Percentiles rank a stretch among this genome's conserved stretches.
phyloP scores from a whole-genome alignment of 2,329 filamentous ascomycete genomes.

The Diaporthe nobilis region DNA sequence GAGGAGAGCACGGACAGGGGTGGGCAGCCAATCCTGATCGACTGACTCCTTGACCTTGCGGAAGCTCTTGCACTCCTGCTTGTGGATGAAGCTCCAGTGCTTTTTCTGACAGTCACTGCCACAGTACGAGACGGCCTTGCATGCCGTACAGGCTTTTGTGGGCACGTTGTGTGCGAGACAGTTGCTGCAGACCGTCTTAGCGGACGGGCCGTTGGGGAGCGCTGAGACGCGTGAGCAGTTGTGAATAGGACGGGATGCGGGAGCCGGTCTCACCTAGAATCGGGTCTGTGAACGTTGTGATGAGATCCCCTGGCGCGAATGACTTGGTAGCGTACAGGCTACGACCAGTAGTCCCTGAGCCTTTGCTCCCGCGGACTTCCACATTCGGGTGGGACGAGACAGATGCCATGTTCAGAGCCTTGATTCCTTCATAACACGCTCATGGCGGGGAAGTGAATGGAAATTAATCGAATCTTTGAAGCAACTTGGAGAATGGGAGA shows the following conservation, averaged over 20 bases:
- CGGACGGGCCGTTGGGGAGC: slow-evolving; percentile 61
- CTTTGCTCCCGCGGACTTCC: slow-evolving; percentile 46
- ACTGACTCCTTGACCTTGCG: slow-evolving; percentile 52
- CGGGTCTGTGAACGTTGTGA: slow-evolving; percentile 61
- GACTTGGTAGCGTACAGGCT: slow-evolving; percentile 58
- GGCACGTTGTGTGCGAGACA: slow-evolving; percentile 55
- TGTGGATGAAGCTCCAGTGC: slow-evolving; percentile 68
- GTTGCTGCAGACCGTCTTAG: slow-evolving; percentile 62
- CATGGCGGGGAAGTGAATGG: neutral
- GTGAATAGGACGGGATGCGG: neutral
- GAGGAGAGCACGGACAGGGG: slow-evolving; percentile 67
- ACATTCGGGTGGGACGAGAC: slow-evolving; percentile 33
- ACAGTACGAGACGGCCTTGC: slow-evolving; percentile 70
- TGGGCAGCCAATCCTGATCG: slow-evolving; percentile 60
- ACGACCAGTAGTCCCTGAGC: slow-evolving; percentile 54
- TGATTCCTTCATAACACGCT: neutral
- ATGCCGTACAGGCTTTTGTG: slow-evolving; percentile 64
- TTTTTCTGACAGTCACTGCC: slow-evolving; percentile 65
- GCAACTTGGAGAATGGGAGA: neutral
- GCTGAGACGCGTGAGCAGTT: slow-evolving; percentile 46
- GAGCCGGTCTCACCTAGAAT: slow-evolving; percentile 49
- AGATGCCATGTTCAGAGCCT: slow-evolving; percentile 26
- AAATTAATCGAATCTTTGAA: neutral
- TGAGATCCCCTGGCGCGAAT: slow-evolving; percentile 61
- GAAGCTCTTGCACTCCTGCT: slow-evolving; percentile 66